Evolutionary conservation across 2,329 filamentous ascomycete genomes (phyloP), one percentile per base, ranked within the genome.

Genomic region (Aotearoamyces nothofagi): DNA sequence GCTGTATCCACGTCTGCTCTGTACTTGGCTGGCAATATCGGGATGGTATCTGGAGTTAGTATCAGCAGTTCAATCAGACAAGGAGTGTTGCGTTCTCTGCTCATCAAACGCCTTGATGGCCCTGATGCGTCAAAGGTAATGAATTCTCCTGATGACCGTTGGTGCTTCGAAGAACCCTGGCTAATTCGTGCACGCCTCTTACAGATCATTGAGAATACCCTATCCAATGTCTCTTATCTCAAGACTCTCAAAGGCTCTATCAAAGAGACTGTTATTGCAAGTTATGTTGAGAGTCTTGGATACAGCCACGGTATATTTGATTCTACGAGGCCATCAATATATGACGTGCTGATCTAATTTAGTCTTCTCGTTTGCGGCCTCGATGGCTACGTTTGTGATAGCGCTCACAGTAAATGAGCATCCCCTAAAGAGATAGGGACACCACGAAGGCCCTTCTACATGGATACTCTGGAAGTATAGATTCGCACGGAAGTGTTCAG

Each of bases 1-100:
- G 64, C 62, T 0, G 56, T 67, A 33, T 61, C 62, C 0, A 58
- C 56, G 0, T 56, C 58, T 0, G 62, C 58, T 0, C 48, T 64
- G 17, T 64, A 61, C 32, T 40, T 68, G 2, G 44, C 53, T 13
- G 24, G 24, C 8, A 36, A 32, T 12, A 22, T 43, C 7, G 42
- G 39, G 8, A 37, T 33, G 34, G 35, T 46, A 17, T 24, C 37
- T 20, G 43, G 42, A 4, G 24, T 47, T 12, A 36, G 38, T 8
- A 32, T 28, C 5, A 29, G 25, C n/a, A 44, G 39, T 25, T 26
- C 39, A 4, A 35, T 42, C 7, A 34, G 39, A 13, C 22, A 39
- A 24, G 29, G 27, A 5, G 26, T 12, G 4, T 27, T 45, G 22
- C 25, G 36, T 6, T 34, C 27, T 9, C 22, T 40, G 15, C 13